phyloP scores from a whole-genome alignment of 805 yeast genomes.

The Saccharomycopsis fermentans region DNA sequence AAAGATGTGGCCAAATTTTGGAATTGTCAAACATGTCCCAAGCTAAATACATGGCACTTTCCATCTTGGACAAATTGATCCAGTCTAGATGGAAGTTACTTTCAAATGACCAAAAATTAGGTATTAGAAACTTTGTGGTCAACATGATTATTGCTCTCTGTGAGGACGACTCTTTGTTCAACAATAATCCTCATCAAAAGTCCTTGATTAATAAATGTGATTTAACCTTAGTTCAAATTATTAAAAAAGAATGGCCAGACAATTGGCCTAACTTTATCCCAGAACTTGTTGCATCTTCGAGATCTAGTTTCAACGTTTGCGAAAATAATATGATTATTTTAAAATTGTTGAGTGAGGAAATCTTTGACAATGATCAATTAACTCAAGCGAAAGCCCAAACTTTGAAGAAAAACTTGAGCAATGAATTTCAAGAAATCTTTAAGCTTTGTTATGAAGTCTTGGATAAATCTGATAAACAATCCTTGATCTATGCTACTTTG shows the following conservation, averaged over 20 bases:
- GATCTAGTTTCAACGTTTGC: constrained; percentile 84
- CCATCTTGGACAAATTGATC: constrained; percentile 82
- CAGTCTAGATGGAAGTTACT: constrained; percentile 89
- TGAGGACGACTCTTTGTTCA: constrained; percentile 67
- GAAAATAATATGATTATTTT: constrained; percentile 95
- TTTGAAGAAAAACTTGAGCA: constrained; percentile 73
- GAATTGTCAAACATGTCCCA: constrained; percentile 72
- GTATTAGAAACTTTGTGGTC: constrained; percentile 88
- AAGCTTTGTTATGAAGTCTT: constrained; percentile 87
- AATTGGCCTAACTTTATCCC: constrained; percentile 97
- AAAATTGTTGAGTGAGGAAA: constrained; percentile 85
- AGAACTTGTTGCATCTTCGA: constrained; percentile 76
- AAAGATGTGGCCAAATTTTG: constrained; percentile 79
- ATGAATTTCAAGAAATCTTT: constrained; percentile 88
- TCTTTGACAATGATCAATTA: constrained; percentile 92
- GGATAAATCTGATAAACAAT: constrained; percentile 78
- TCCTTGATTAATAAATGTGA: constrained; percentile 89
- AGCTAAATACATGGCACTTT: constrained; percentile 83
- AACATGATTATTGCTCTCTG: constrained; percentile 89
- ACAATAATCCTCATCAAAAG: constrained; percentile 38
- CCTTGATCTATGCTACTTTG: constrained; percentile 75
- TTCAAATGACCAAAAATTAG: constrained; percentile 80
- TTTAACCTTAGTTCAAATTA: constrained; percentile 83
- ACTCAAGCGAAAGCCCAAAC: constrained; percentile 88
- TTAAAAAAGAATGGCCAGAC: constrained; percentile 98